A percentile compares a stretch with the other conserved stretches of the same genome.
phyloP scores from a whole-genome alignment of 2,329 filamentous ascomycete species.

The Zymoseptoria passerinii region DNA sequence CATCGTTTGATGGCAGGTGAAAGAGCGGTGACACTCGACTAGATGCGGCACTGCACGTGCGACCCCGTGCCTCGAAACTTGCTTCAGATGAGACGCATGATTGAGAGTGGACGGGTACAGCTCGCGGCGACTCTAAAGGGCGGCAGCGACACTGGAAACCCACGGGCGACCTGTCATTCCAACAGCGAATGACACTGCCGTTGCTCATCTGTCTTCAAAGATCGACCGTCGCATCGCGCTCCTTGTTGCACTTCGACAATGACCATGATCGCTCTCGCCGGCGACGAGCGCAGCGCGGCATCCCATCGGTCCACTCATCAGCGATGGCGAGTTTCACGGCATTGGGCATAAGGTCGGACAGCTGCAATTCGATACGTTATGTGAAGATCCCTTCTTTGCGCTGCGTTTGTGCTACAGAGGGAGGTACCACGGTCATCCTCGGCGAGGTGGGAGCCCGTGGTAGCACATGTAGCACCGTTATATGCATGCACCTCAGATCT shows the following conservation, averaged over 20 bases:
- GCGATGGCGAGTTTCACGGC: neutral
- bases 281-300: neutral
- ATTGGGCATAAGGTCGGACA: neutral
- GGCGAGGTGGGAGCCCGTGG: neutral
- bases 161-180: neutral
- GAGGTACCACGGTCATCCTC: neutral
- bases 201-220: neutral
- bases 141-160: neutral
- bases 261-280: neutral
- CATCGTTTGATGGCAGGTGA: neutral
- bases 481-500: neutral
- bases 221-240: neutral
- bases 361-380: neutral
- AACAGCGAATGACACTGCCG: neutral
- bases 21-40: neutral
- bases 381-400: neutral
- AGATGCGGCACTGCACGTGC: neutral
- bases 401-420: neutral
- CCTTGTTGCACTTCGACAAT: neutral
- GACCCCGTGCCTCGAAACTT: constrained; percentile 1
- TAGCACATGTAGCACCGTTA: neutral
- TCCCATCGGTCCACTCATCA: neutral
- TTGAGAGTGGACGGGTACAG: neutral
- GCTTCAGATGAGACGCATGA: neutral
- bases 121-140: neutral